Base-by-base conservation (phyloP, 495 filamentous ascomycete species). In the Hyaloscypha finlandica region DNA sequence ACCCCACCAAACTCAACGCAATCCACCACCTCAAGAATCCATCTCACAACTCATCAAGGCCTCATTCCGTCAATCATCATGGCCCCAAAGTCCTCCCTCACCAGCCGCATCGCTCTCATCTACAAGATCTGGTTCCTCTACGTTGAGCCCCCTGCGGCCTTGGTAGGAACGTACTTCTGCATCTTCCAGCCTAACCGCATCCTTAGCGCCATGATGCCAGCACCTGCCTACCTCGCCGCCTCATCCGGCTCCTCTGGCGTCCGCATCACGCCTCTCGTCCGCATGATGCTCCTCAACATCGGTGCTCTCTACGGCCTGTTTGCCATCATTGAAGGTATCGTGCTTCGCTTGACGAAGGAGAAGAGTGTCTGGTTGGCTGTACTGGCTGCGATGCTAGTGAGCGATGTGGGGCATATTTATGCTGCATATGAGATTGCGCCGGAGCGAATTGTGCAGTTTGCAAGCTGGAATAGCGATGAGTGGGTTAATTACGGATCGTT, bases 401-500 rank as follows among this genome's bases (percentile, higher is more conserved):
- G 19, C 11, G 70, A 71, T 71, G 16, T 66, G 32, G 66, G 70
- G 11, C 70, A 71, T 64, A 29, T 71, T 14, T 71, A 71, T 64
- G 70, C 66, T 20, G 70, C 53, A 4, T 71, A 54, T 29, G n/a
- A 45, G 8, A 35, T 71, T 35, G 70, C 58, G 25, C 62, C 70
- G 2, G 25, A 61, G 37, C 59, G 66, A 35, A 42, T 63, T 4
- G 11, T 16, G 14, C 32, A 60, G 51, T 0, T 68, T 1, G 16
- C 9, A 39, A 19, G 14, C 8, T 71, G 70, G 70, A 69, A 52
- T 57, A 30, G n/a, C 14, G 66, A 68, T 68, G 70, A 71, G 59
- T 71, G 70, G 66, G 48, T 71, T 51, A 68, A 68, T 53, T 68
- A 71, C 64, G 66, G 70, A 45, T 68, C 70, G 61, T 57, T 71